Conservation (phyloP, 2,329 filamentous ascomycete genomes). For the Venturia pyrina region DNA sequence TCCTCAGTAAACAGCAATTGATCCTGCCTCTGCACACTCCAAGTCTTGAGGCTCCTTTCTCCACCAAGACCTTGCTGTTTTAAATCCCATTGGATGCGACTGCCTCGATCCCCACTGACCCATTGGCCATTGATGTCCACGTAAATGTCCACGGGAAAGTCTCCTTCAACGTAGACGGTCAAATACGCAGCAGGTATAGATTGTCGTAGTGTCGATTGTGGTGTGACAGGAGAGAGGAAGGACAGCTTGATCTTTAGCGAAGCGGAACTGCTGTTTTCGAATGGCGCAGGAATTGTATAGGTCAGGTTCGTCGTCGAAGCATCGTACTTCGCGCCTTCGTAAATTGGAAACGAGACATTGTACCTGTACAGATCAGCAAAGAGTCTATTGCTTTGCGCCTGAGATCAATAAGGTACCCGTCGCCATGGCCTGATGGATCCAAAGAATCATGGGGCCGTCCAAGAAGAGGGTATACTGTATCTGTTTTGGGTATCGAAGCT, state of each 20-base stretch:
- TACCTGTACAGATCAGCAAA: slow-evolving; percentile 31
- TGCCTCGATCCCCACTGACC: slow-evolving; percentile 66
- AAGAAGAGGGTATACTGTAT: slow-evolving; percentile 52
- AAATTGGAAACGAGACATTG: slow-evolving; percentile 48
- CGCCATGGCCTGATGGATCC: slow-evolving; percentile 21
- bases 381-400: neutral
- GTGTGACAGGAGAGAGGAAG: slow-evolving; percentile 70
- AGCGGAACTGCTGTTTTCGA: slow-evolving; percentile 17
- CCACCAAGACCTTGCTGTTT: slow-evolving; percentile 33
- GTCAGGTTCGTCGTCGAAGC: slow-evolving; percentile 62
- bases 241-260: slow-evolving; percentile 49
- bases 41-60: slow-evolving; percentile 48
- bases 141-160: slow-evolving; percentile 41
- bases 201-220: slow-evolving; percentile 69
- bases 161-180: slow-evolving; percentile 58
- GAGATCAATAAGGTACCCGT: slow-evolving; percentile 29
- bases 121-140: slow-evolving; percentile 51
- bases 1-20: slow-evolving; percentile 68
- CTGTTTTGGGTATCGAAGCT: slow-evolving; percentile 50
- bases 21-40: slow-evolving; percentile 49
- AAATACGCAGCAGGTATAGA: slow-evolving; percentile 76
- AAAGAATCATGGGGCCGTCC: slow-evolving; percentile 58
- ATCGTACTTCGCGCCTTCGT: slow-evolving; percentile 54
- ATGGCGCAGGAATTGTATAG: slow-evolving; percentile 45
- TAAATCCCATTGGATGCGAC: slow-evolving; percentile 60